A percentile compares a stretch with the other conserved stretches of the same genome.
Evolutionary conservation across 192 early-diverging fungal species (phyloP).

Genomic region (Podila epicladia): DNA sequence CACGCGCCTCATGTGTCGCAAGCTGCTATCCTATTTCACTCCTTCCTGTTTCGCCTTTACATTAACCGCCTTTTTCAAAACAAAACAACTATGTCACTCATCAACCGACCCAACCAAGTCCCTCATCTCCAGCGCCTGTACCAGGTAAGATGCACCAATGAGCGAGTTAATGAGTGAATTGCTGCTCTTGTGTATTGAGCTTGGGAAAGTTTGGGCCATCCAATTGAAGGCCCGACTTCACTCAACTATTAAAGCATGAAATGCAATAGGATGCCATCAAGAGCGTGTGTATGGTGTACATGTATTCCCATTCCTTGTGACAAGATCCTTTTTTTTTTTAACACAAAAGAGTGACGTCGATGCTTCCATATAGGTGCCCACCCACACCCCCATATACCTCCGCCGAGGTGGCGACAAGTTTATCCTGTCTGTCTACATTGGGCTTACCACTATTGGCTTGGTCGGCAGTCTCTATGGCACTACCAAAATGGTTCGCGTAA

Average conservation of each 20-base stretch:
- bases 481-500: slow-evolving; percentile 6
- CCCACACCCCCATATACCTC: slow-evolving; percentile 1
- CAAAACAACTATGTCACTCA: neutral
- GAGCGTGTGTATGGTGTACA: too few relatives aligned
- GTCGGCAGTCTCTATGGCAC: neutral
- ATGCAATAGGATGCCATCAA: too few relatives aligned
- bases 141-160: neutral
- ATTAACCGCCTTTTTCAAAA: neutral
- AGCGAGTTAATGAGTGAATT: neutral
- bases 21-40: too few relatives aligned
- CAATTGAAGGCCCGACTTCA: too few relatives aligned
- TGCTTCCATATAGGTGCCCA: neutral
- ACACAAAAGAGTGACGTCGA: neutral
- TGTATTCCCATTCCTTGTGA: too few relatives aligned
- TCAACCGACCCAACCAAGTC: slow-evolving; percentile 4
- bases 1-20: too few relatives aligned
- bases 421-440: neutral
- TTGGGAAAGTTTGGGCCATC: neutral
- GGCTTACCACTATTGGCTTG: neutral
- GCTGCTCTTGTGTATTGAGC: too few relatives aligned
- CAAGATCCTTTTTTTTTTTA: too few relatives aligned
- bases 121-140: slow-evolving; percentile 9
- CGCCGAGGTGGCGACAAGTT: neutral
- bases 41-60: too few relatives aligned
- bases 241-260: too few relatives aligned